A percentile compares a stretch with the other conserved stretches of the same genome.
Conservation (phyloP, 768 basidiomycete genomes). For the Leucogyrophana mollusca region DNA sequence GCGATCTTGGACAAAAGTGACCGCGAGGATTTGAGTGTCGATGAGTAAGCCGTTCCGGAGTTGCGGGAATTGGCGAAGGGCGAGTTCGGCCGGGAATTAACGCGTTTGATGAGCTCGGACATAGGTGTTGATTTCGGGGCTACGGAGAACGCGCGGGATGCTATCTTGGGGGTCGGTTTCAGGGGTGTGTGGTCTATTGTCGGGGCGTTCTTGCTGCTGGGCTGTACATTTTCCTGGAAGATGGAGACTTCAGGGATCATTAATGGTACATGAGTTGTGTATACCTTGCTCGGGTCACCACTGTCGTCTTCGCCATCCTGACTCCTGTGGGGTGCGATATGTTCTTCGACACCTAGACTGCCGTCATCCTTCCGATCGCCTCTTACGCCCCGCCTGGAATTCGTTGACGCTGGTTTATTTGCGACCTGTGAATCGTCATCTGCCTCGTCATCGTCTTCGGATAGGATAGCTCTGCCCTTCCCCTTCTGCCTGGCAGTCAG, state of each 20-base stretch:
- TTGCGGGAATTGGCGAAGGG: constrained; percentile 33
- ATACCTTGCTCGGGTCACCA: constrained; percentile 15
- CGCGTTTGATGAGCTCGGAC: constrained; percentile 74
- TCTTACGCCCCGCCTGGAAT: background rate
- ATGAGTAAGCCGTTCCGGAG: constrained; percentile 49
- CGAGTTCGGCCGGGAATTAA: constrained; percentile 64
- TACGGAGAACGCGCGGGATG: constrained; percentile 37
- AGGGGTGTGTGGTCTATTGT: constrained; percentile 2
- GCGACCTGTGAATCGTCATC: background rate
- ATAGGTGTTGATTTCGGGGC: constrained; percentile 62
- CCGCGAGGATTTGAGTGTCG: constrained; percentile 63
- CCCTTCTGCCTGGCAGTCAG: constrained; percentile 19
- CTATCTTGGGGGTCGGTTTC: constrained; percentile 9
- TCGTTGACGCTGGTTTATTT: background rate
- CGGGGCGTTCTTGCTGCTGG: constrained; percentile 3
- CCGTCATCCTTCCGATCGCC: background rate
- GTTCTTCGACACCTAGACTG: background rate
- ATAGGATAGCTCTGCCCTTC: constrained; percentile 24
- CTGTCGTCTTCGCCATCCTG: background rate
- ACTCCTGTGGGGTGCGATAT: too few relatives aligned
- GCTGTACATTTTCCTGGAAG: constrained; percentile 13
- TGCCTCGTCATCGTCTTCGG: constrained; percentile 26
- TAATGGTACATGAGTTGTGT: background rate
- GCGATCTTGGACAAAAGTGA: constrained; percentile 66
- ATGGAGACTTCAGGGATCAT: background rate